Percentiles rank a stretch among this genome's conserved stretches.
These are phyloP conservation scores for Spathaspora hagerdaliae DNA, from an alignment of 805 yeast species.

Conservation along the genomic window DNA sequence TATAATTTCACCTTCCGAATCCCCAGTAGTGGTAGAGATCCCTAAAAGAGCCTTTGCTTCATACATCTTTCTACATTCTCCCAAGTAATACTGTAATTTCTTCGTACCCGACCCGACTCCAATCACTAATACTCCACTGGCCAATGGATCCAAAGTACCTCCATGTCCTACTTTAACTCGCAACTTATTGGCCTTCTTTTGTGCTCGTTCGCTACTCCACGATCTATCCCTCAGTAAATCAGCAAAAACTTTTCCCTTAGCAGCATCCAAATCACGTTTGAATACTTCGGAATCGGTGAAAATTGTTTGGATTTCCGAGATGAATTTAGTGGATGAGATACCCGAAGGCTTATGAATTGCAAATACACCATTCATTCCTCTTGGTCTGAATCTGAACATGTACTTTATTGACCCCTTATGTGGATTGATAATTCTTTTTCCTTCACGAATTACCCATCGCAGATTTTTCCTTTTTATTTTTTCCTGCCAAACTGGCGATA, in stretches of 20 bases:
- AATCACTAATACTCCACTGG: conserved; percentile 88
- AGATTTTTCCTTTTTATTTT: not conserved
- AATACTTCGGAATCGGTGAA: conserved; percentile 61
- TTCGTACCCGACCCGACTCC: conserved; percentile 96
- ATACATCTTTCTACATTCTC: conserved; percentile 74
- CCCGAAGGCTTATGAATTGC: conserved; percentile 91
- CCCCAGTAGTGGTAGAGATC: conserved; percentile 89
- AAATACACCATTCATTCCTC: conserved; percentile 81
- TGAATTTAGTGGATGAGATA: conserved; percentile 69
- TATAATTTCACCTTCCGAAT: conserved; percentile 79
- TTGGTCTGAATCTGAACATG: conserved; percentile 9
- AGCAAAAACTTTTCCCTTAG: conserved; percentile 42
- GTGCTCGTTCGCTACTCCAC: conserved; percentile 45
- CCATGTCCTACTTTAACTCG: conserved; percentile 96
- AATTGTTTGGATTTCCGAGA: conserved; percentile 59
- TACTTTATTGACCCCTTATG: not conserved
- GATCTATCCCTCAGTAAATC: conserved; percentile 35
- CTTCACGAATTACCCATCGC: not conserved
- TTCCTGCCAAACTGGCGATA: not conserved
- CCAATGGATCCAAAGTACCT: conserved; percentile 93
- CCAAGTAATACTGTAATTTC: conserved; percentile 63
- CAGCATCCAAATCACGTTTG: conserved; percentile 47
- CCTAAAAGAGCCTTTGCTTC: conserved; percentile 86
- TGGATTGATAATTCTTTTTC: not conserved
- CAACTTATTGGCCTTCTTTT: conserved; percentile 47